Evolutionary conservation across 257 asterid genomes (phyloP).

Genomic region (Asclepias syriaca): DNA sequence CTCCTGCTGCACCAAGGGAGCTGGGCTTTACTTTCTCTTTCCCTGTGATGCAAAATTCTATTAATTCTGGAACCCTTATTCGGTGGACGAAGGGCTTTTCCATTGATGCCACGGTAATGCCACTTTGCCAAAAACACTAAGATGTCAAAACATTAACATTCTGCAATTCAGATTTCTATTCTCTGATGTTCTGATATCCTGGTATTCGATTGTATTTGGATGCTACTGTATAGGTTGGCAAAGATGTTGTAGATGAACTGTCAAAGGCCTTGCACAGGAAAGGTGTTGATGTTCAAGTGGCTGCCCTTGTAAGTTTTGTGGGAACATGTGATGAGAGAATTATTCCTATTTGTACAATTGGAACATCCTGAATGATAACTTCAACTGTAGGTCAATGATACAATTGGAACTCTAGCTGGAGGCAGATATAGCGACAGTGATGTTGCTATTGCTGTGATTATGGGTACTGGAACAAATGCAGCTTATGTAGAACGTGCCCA

Average conservation of each 20-base stretch:
- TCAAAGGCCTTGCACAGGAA: conserved; percentile 67
- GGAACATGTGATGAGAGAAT: background rate
- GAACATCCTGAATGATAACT: conserved; percentile 3
- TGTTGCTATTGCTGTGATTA: conserved; percentile 67
- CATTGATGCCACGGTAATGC: conserved; percentile 46
- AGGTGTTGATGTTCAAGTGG: conserved; percentile 65
- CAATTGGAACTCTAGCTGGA: conserved; percentile 88
- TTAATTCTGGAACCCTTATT: conserved; percentile 66
- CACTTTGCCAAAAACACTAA: background rate
- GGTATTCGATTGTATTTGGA: too few species aligned
- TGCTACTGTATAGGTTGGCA: conserved; percentile 51
- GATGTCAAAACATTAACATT: background rate
- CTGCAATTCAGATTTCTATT: background rate
- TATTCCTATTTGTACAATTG: background rate
- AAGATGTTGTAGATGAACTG: conserved; percentile 69
- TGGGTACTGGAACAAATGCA: conserved; percentile 94
- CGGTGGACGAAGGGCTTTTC: conserved; percentile 87
- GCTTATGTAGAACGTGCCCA: conserved; percentile 88
- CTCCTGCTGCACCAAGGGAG: conserved; percentile 58
- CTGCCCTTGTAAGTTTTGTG: conserved; percentile 58
- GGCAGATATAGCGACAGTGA: conserved; percentile 61
- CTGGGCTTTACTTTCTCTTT: conserved; percentile 83
- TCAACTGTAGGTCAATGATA: conserved; percentile 70
- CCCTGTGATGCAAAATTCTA: conserved; percentile 75
- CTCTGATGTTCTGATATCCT: background rate